Base-by-base conservation (phyloP, 306 rosid genomes). In the Cicer yamashitae region DNA sequence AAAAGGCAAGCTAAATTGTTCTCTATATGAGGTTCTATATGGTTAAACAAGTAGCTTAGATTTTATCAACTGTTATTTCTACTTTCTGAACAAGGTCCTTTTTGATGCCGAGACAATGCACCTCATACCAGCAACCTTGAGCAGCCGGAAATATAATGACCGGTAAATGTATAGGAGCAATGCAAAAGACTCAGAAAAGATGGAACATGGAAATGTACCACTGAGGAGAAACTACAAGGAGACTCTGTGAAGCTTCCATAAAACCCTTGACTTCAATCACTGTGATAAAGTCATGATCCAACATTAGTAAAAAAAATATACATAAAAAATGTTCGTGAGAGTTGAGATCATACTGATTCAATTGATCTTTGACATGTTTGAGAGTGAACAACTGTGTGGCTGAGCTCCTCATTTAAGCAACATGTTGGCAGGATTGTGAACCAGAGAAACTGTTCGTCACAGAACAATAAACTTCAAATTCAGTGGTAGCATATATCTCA, bases 171-270 rank as follows among this genome's bases (percentile, higher is more conserved):
- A 69, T 44, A 34, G 46, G 10, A 43, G 63, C 66, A 45, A 54
- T 10, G 63, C 57, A 69, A 46, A 69, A 40, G 39, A 57, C 61
- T 71, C 65, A 13, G 13, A 44, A 44, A 65, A 51, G 63, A 34
- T 51, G 59, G 83, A 51, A 71, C 56, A 61, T 60, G 43, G 65
- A 77, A 63, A 67, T 70, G 79, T 82, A 86, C 89, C 96, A 25
- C 69, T 71, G 11, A 9, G 73, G 81, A 71, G 79, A 84, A 82
- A 79, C 44, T 72, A 64, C 77, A 46, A 74, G 43, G 79, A 71
- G 82, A 64, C 17, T 73, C 62, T 83, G 46, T 50, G 68, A 73
- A 74, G 73, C 74, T 82, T 73, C 74, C 45, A 20, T 11, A 37
- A 67, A 67, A 78, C 63, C 72, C 54, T 76, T 43, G 48, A 72